Percentiles rank a stretch among this genome's conserved stretches.
Conservation (phyloP, 106 monocot genomes). For the Allium sativum region DNA sequence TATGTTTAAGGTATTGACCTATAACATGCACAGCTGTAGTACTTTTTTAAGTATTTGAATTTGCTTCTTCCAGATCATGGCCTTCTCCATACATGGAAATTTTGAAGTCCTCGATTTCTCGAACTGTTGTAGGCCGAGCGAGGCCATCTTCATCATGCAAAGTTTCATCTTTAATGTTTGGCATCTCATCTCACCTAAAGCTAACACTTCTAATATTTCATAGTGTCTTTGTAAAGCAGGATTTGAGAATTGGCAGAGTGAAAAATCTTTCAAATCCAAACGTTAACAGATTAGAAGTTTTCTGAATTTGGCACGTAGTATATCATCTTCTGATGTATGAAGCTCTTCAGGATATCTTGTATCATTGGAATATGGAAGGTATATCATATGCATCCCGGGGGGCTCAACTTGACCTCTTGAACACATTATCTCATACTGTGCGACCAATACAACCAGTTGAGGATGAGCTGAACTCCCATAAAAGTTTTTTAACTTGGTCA, state of each 20-base stretch:
- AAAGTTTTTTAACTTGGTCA: too few relatives aligned
- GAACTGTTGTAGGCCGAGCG: conserved; percentile 56
- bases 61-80: conserved; percentile 65
- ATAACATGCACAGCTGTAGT: conserved; percentile 16
- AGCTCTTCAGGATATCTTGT: conserved; percentile 71
- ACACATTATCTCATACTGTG: too few relatives aligned
- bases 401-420: conserved; percentile 83
- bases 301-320: conserved; percentile 58
- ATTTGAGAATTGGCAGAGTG: conserved; percentile 89
- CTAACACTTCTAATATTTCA: conserved; percentile 74
- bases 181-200: conserved; percentile 91
- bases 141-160: conserved; percentile 92
- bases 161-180: conserved; percentile 86
- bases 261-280: conserved; percentile 77
- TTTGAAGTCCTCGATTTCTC: conserved; percentile 74
- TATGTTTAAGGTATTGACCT: too few relatives aligned
- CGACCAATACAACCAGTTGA: too few relatives aligned
- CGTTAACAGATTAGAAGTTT: conserved; percentile 53
- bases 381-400: conserved; percentile 96
- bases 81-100: conserved; percentile 73
- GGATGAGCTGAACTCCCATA: too few relatives aligned
- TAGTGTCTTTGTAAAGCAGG: conserved; percentile 91
- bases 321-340: conserved; percentile 26
- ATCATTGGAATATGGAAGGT: conserved; percentile 93
- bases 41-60: conserved; percentile 15